A percentile compares a stretch with the other conserved stretches of the same genome.
These are phyloP conservation scores for Ustilago shanxiensis DNA, from an alignment of 1,284 basidiomycete species.

Conservation along the genomic window DNA sequence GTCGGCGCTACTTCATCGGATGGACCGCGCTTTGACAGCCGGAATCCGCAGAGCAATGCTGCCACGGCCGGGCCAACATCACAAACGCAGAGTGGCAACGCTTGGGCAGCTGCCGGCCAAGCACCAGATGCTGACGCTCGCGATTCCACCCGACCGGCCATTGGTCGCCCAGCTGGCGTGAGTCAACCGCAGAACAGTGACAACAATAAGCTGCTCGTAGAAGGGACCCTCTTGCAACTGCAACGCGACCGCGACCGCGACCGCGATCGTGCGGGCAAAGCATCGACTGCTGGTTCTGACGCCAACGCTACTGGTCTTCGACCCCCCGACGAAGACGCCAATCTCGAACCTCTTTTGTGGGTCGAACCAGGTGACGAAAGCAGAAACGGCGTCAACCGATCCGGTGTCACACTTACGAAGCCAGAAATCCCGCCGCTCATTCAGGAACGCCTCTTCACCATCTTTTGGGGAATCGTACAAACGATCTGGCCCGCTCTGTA, in stretches of 20 bases:
- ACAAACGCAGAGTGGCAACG: background rate
- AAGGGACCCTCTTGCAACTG: slow-evolving; percentile 32
- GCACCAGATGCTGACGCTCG: background rate
- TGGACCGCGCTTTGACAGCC: slow-evolving; percentile 11
- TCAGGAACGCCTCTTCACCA: slow-evolving; percentile 49
- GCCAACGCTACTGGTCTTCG: background rate
- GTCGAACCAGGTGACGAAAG: slow-evolving; percentile 34
- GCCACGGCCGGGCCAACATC: background rate
- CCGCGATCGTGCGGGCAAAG: background rate
- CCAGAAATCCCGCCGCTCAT: slow-evolving; percentile 48
- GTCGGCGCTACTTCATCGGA: slow-evolving; percentile 10
- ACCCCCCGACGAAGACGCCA: slow-evolving; percentile 25
- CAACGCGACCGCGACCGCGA: slow-evolving; percentile 23
- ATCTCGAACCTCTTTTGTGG: slow-evolving; percentile 47
- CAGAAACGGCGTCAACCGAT: slow-evolving; percentile 29
- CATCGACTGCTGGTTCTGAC: background rate
- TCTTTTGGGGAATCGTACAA: slow-evolving; percentile 51
- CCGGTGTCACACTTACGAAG: slow-evolving; percentile 40
- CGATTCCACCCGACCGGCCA: background rate
- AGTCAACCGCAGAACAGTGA: slow-evolving; percentile 14
- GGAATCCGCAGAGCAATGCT: slow-evolving; percentile 1
- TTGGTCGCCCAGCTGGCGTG: slow-evolving; percentile 6
- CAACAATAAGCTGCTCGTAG: slow-evolving; percentile 28
- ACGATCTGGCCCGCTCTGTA: slow-evolving; percentile 57
- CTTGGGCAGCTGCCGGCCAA: slow-evolving; percentile 1